A percentile compares a stretch with the other conserved stretches of the same genome.
phyloP scores from a whole-genome alignment of 139 green algal genomes.

The Tetradesmus obliquus region DNA sequence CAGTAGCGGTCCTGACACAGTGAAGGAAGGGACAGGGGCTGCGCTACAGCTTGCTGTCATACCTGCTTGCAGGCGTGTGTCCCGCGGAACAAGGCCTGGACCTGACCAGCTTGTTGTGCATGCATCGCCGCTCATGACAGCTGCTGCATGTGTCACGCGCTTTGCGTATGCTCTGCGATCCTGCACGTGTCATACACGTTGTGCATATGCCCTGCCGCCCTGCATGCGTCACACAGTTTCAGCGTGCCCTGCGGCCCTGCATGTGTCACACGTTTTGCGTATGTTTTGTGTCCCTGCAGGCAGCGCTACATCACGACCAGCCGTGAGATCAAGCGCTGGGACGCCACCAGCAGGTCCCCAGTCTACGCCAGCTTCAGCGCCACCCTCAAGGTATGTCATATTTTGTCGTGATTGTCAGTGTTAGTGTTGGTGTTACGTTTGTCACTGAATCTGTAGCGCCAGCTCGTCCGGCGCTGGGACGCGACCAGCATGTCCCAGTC shows the following conservation, averaged over 20 bases:
- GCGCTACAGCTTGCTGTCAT: neutral
- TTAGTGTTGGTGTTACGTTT: too few species aligned
- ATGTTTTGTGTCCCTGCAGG: neutral
- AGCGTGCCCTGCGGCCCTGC: neutral
- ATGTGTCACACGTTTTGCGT: neutral
- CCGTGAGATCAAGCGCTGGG: conserved; percentile 95
- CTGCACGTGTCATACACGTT: neutral
- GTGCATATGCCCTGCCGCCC: neutral
- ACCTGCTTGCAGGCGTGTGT: neutral
- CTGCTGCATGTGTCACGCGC: neutral
- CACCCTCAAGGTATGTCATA: conserved; percentile 68
- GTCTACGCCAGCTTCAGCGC: conserved; percentile 90
- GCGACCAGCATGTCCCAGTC: too few species aligned
- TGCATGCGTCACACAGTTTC: too few species aligned
- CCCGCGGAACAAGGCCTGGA: too few species aligned
- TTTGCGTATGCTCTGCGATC: neutral
- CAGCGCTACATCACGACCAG: conserved; percentile 77
- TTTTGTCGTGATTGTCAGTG: too few species aligned
- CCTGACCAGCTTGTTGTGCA: too few species aligned
- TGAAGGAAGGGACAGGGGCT: too few species aligned
- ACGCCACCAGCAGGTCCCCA: conserved; percentile 85
- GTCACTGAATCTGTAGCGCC: too few species aligned
- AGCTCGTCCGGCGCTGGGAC: too few species aligned
- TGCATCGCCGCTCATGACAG: too few species aligned
- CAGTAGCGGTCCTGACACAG: neutral